Evolutionary conservation across 345 rosid genomes (phyloP), one percentile per base, ranked within the genome.

Genomic region (Fremontodendron californicum): DNA sequence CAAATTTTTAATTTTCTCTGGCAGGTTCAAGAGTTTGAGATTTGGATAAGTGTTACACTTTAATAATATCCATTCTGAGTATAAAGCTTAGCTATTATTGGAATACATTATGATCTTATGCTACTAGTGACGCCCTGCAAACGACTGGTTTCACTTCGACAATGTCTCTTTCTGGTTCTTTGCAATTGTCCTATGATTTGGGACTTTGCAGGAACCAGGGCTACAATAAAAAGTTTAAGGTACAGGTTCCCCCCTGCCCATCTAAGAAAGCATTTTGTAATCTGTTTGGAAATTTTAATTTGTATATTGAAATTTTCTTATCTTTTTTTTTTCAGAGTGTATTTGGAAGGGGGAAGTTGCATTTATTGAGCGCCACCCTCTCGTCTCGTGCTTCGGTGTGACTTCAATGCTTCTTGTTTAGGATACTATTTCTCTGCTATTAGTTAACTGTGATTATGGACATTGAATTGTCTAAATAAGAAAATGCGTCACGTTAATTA

Each of bases 121-220:
- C 80, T 62, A 77, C 80, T 82, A 74, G 78, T 69, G 68, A 62
- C 1, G 37, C 71, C 81, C 52, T 73, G 76, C 78, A 73, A 79
- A 46, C 62, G 43, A 29, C 65, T 42, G 42, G 72, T 45, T 37
- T 80, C 75, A 54, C 25, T 81, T 51, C 45, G 39, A 75, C 31
- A 37, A 91, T 93, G 98, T 84, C 85, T 78, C 75, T 85, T 23
- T 77, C 83, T 82, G 92, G 94, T 84, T 88, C 92, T 60, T 71
- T 90, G 90, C 96, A 91, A 57, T 79, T 91, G 82, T 85, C 94
- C 83, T 86, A 80, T 89, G 85, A 86, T 64, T 37, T 85, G 86
- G 90, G 93, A 73, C 83, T 85, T 83, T 83, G 89, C 89, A 91
- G 84, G 91, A 87, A 85, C 88, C 90, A 81, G 83, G 71, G 49